Evolutionary conservation across 1,284 basidiomycete species (phyloP), one percentile per base, ranked within the genome.

Genomic region (Mrakiaceae sp.): DNA sequence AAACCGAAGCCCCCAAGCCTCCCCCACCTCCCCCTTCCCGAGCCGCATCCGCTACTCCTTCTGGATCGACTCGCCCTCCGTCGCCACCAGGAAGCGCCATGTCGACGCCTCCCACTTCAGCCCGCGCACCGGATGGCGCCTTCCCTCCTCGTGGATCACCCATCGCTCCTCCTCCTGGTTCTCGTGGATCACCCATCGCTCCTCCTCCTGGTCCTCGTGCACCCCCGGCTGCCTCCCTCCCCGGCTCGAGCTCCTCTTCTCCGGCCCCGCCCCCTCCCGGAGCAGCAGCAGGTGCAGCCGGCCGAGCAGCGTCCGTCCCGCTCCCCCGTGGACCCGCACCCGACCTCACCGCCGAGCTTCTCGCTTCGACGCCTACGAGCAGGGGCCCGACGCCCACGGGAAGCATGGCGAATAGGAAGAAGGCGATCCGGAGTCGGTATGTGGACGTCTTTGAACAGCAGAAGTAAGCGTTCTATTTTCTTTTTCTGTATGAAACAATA

Each of bases 31-130:
- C 79, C 3, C 88, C 88, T 6, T 82, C 86, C 4, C 80, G 89
- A 51, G 83, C 88, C 2, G 85, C 87, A 72, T 91, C 90, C 0
- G 84, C 86, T 2, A 92, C 91, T 9, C 91, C 91, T 0, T 83
- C 80, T 11, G 72, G 75, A 51, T 72, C 78, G 1, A 58, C 67
- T 6, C 81, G 80, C 39, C 75, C 79, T 10, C 81, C 86, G 27
- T 79, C 86, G 7, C 78, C 82, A 27, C 85, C 86, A 4, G 81
- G 83, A 1, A 82, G 83, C 61, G 84, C 86, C 71, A 84, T 52
- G 79, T 73, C 49, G 74, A 78, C 53, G 27, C 67, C 66, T 40
- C 60, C 63, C 40, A 55, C 63, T 43, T 63, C 68, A 39, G 40
- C 67, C n/a, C 62, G 58, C 7, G 63, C 66, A 14, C 51, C 63